Conservation (phyloP, 371 early-diverging fungal genomes). For the Actinomortierella ambigua region DNA sequence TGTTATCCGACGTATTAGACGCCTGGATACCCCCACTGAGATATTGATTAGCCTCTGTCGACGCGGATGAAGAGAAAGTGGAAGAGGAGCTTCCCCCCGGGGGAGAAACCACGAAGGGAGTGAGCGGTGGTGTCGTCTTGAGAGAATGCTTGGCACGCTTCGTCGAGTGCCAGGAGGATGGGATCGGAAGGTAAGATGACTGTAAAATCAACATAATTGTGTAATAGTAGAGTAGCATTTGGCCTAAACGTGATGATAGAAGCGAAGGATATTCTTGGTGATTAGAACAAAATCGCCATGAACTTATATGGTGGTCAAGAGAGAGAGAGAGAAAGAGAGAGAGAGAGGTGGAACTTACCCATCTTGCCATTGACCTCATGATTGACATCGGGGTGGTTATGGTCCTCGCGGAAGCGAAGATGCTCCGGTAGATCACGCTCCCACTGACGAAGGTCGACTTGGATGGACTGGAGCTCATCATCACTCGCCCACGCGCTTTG, state of each 20-base stretch:
- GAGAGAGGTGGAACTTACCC: not conserved
- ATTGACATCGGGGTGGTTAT: not conserved
- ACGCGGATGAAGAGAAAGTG: no score
- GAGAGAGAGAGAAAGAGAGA: not conserved
- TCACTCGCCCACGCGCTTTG: not conserved
- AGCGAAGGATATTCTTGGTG: no score
- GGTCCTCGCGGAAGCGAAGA: not conserved
- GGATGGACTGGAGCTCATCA: not conserved
- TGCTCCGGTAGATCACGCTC: not conserved
- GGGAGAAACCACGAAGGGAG: no score
- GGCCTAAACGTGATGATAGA: not conserved
- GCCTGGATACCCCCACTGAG: no score
- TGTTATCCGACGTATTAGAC: no score
- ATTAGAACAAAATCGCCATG: no score
- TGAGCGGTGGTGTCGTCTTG: not conserved
- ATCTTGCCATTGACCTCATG: slow-evolving; percentile 5
- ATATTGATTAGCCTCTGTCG: no score
- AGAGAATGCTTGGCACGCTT: not conserved
- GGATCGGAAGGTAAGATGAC: not conserved
- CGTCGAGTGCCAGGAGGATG: not conserved
- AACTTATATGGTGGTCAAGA: not conserved
- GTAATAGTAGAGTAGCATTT: not conserved
- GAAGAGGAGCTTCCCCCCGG: no score
- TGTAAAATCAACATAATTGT: not conserved
- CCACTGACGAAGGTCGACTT: not conserved